phyloP scores from a whole-genome alignment of 805 yeast species.

The Teunomyces funiuensis region DNA sequence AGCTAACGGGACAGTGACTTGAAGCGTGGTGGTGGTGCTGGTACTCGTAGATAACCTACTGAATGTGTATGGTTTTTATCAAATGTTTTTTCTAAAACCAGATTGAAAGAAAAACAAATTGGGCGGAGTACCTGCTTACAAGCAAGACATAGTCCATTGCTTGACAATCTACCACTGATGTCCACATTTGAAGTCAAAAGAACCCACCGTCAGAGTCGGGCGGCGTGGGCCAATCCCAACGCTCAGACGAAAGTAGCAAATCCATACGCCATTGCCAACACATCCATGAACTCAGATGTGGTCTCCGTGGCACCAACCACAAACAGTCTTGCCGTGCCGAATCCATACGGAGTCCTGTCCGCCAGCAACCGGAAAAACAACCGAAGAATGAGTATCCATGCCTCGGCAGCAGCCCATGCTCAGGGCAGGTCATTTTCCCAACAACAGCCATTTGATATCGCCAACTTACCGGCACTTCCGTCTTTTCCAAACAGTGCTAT shows the following conservation, averaged over 20 bases:
- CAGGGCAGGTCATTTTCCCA: slow-evolving; percentile 25
- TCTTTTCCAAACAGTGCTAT: slow-evolving; percentile 10
- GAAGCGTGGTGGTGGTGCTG: not conserved
- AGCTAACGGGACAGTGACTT: too few species aligned
- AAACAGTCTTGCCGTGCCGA: slow-evolving; percentile 12
- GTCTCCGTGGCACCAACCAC: slow-evolving; percentile 3
- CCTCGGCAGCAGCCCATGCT: slow-evolving; percentile 35
- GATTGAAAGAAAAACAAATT: not conserved
- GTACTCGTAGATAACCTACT: not conserved
- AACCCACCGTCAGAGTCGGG: slow-evolving; percentile 40
- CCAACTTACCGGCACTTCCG: slow-evolving; percentile 35
- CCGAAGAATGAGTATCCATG: slow-evolving; percentile 38
- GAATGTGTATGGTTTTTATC: not conserved
- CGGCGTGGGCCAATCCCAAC: slow-evolving; percentile 38
- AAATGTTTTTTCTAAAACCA: not conserved
- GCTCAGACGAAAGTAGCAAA: slow-evolving; percentile 15
- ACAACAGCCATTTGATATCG: slow-evolving; percentile 21
- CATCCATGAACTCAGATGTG: slow-evolving; percentile 3
- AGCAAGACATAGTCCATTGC: too few species aligned
- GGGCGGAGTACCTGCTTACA: slow-evolving; percentile 24
- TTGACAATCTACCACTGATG: not conserved
- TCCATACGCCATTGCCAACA: slow-evolving; percentile 29
- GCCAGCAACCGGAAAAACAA: slow-evolving; percentile 18
- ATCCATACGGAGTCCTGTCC: slow-evolving; percentile 13
- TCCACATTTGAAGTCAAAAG: slow-evolving; percentile 25